Conservation (phyloP, 179 eudicot species). For the Corrigiola litoralis region DNA sequence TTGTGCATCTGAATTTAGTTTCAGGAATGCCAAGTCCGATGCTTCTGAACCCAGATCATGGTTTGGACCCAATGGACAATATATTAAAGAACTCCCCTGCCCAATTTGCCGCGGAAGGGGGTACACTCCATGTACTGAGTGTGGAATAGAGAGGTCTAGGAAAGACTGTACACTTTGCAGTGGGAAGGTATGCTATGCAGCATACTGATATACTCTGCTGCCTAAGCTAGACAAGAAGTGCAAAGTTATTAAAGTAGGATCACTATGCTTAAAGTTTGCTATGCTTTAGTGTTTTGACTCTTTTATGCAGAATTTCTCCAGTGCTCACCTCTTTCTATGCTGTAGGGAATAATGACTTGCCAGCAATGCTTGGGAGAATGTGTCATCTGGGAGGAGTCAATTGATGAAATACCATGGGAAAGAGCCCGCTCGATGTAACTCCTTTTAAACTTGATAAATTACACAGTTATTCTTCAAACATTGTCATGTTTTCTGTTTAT, state of each 20-base stretch:
- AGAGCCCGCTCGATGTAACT: conserved; percentile 78
- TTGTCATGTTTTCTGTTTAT: background rate
- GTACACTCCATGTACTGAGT: conserved; percentile 74
- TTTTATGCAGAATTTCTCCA: background rate
- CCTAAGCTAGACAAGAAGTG: background rate
- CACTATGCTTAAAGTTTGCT: background rate
- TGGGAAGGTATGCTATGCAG: conserved; percentile 58
- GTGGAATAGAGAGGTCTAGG: conserved; percentile 86
- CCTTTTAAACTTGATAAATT: background rate
- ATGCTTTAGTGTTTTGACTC: background rate
- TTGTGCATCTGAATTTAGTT: conserved; percentile 8
- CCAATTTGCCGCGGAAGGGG: conserved; percentile 98
- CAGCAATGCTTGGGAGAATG: conserved; percentile 76
- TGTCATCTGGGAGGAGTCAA: conserved; percentile 93
- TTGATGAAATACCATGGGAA: conserved; percentile 96
- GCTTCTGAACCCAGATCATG: conserved; percentile 71
- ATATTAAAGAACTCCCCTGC: conserved; percentile 88
- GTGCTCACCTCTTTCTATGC: background rate
- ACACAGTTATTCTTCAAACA: background rate
- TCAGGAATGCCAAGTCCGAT: conserved; percentile 50
- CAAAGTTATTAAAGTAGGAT: background rate
- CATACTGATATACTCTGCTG: background rate
- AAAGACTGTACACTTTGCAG: conserved; percentile 72
- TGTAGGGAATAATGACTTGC: conserved; percentile 77
- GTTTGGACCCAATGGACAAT: conserved; percentile 98